Evolutionary conservation across 805 yeast genomes (phyloP).

Genomic region (Wickerhamomyces ciferrii): DNA sequence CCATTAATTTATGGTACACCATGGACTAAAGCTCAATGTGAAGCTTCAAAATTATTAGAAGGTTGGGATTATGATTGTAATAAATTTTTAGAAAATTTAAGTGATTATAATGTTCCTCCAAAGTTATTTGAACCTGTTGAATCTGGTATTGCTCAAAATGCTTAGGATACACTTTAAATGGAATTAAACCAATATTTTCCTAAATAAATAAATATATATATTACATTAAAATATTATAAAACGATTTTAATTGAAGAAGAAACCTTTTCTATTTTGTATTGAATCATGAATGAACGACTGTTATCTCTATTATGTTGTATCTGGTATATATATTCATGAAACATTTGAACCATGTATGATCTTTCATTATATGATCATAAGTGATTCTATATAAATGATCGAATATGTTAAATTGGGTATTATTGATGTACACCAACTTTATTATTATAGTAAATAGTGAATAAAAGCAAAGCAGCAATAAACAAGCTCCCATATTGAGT

Average conservation of each 20-base stretch:
- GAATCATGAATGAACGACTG: no score
- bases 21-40: conserved; percentile 75
- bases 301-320: no score
- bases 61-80: conserved; percentile 91
- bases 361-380: no score
- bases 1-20: conserved; percentile 73
- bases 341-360: no score
- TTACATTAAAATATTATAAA: not conserved
- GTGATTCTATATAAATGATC: not conserved
- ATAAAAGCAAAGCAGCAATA: conserved; percentile 13
- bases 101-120: not conserved
- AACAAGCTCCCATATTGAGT: conserved; percentile 19
- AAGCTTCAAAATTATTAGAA: conserved; percentile 47
- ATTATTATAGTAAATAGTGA: conserved; percentile 14
- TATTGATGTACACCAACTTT: not conserved
- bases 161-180: not conserved
- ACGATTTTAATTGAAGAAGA: no score
- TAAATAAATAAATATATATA: not conserved
- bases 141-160: not conserved
- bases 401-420: not conserved
- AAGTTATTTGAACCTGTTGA: not conserved
- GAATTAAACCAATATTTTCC: not conserved
- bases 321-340: no score
- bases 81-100: conserved; percentile 24
- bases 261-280: no score